These are phyloP conservation scores for Lachnellula subtilissima DNA, from an alignment of 2,329 filamentous ascomycete genomes.

Conservation along the genomic window DNA sequence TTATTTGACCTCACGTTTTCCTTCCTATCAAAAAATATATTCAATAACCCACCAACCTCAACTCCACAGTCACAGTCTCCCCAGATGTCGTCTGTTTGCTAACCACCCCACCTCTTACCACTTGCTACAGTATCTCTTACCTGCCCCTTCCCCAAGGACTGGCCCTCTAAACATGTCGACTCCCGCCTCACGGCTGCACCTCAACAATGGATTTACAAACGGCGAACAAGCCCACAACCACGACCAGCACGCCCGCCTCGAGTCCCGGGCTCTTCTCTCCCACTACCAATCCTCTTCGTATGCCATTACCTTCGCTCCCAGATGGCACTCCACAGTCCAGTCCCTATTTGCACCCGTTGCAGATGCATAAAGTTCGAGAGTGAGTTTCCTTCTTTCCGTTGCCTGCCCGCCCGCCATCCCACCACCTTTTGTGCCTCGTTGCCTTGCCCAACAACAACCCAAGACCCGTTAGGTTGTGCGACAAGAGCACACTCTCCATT, in stretches of 20 bases:
- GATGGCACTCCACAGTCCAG: conserved; percentile 49
- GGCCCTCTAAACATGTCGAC: conserved; percentile 19
- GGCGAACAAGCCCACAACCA: conserved; percentile 29
- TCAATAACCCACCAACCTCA: conserved; percentile 1
- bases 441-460: neutral
- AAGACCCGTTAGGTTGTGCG: neutral
- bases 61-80: neutral
- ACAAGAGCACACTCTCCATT: neutral
- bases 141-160: neutral
- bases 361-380: conserved; percentile 72
- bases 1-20: neutral
- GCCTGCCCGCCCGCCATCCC: conserved; percentile 6
- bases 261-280: conserved; percentile 60
- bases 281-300: conserved; percentile 30
- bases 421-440: conserved; percentile 6
- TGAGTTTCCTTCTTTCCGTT: conserved; percentile 41
- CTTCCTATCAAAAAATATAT: neutral
- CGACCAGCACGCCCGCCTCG: conserved; percentile 52
- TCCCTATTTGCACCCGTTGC: conserved; percentile 65
- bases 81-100: conserved; percentile 5
- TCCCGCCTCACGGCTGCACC: conserved; percentile 5
- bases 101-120: neutral
- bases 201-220: conserved; percentile 30
- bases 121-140: conserved; percentile 1
- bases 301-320: conserved; percentile 38